Conservation (phyloP, 768 basidiomycete genomes). For the Pulveroboletus ravenelii region DNA sequence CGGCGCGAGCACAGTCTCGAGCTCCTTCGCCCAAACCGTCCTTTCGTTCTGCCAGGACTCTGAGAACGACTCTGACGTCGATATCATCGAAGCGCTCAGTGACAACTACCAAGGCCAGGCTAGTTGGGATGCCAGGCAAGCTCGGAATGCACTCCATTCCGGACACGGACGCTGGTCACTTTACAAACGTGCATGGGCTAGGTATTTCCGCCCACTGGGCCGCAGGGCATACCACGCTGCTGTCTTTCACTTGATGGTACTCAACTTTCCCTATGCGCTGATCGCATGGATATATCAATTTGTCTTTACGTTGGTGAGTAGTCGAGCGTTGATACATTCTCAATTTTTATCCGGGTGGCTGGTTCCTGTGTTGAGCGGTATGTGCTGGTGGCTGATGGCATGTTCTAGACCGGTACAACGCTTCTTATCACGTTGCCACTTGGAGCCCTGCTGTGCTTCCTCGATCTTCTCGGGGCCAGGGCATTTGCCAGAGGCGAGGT, state of each 20-base stretch:
- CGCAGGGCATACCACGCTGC: constrained; percentile 57
- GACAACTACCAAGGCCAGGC: constrained; percentile 17
- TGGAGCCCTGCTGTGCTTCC: constrained; percentile 72
- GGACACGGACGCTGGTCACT: constrained; percentile 4
- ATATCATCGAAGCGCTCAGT: constrained; percentile 23
- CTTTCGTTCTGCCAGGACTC: constrained; percentile 63
- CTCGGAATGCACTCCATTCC: background rate
- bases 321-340: constrained; percentile 24
- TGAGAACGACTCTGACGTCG: constrained; percentile 38
- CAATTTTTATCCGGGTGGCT: background rate
- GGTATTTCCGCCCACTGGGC: constrained; percentile 63
- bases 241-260: constrained; percentile 60
- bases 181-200: constrained; percentile 36
- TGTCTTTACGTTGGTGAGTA: constrained; percentile 72
- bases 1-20: constrained; percentile 45
- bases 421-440: constrained; percentile 75
- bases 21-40: constrained; percentile 63
- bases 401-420: constrained; percentile 65
- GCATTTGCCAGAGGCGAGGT: constrained; percentile 70
- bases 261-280: constrained; percentile 79
- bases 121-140: constrained; percentile 1
- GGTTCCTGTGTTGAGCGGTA: constrained; percentile 2
- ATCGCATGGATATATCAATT: constrained; percentile 77
- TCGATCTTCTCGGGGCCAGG: constrained; percentile 71
- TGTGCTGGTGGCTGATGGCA: constrained; percentile 15